Conservation (phyloP, 1,284 basidiomycete genomes). For the Gastroboletus turbinatus region DNA sequence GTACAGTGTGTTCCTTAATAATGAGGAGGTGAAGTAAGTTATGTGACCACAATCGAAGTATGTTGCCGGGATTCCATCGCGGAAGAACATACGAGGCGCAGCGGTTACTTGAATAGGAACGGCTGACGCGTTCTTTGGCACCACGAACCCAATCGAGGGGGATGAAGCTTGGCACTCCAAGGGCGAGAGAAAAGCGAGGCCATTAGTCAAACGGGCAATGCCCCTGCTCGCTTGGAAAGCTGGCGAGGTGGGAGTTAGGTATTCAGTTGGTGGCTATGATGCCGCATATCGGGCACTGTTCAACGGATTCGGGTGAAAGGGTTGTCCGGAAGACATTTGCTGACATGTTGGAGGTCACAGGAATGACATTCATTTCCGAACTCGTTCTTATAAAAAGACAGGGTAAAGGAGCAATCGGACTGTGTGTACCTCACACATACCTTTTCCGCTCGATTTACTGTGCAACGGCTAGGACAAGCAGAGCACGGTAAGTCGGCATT, state of each 20-base stretch:
- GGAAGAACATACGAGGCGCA: constrained; percentile 31
- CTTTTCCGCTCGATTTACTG: constrained; percentile 12
- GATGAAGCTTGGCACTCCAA: constrained; percentile 26
- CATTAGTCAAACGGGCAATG: constrained; percentile 37
- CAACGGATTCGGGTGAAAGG: constrained; percentile 34
- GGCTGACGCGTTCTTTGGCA: constrained; percentile 12
- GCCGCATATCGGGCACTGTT: constrained; percentile 23
- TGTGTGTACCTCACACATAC: constrained; percentile 26
- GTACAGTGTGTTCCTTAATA: constrained; percentile 33
- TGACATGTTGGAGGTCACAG: constrained; percentile 28
- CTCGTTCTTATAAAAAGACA: constrained; percentile 31
- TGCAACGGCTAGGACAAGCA: constrained; percentile 3
- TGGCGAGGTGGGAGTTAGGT: constrained; percentile 18
- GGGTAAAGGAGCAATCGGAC: constrained; percentile 13
- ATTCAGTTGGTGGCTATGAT: constrained; percentile 31
- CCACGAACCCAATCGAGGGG: constrained; percentile 19
- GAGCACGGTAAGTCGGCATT: constrained; percentile 20
- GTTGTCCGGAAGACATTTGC: constrained; percentile 30
- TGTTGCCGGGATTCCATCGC: constrained; percentile 27
- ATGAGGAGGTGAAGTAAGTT: constrained; percentile 24
- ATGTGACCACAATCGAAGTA: constrained; percentile 27
- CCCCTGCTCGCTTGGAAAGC: constrained; percentile 22
- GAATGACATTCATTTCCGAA: constrained; percentile 37
- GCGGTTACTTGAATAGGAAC: constrained; percentile 23
- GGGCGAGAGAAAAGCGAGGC: constrained; percentile 19